Conservation (phyloP, 1,284 basidiomycete species). For the Coriolopsis trogii region DNA sequence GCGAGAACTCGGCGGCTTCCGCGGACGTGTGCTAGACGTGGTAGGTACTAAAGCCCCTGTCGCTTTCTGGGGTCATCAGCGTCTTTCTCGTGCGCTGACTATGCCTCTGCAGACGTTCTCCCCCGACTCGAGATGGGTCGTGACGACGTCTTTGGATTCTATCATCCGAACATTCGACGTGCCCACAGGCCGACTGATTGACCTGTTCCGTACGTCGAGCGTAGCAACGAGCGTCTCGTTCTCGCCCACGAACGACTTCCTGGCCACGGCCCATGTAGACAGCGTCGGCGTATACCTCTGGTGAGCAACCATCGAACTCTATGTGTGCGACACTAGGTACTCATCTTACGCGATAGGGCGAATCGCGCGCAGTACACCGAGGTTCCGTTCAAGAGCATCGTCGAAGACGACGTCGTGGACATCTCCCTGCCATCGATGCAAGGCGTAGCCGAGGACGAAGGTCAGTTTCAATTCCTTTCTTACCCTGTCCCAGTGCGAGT, state of each 20-base stretch:
- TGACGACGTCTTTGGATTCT: conserved; percentile 88
- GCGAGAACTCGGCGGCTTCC: conserved; percentile 84
- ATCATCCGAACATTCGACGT: conserved; percentile 96
- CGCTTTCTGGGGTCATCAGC: not conserved
- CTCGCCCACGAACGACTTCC: conserved; percentile 94
- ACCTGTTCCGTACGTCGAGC: conserved; percentile 90
- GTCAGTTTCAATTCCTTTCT: conserved; percentile 39
- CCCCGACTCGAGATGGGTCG: conserved; percentile 92
- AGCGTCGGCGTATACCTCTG: conserved; percentile 94
- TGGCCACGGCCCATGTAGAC: conserved; percentile 94
- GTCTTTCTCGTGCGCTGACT: not conserved
- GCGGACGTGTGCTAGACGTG: conserved; percentile 81
- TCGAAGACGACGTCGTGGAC: conserved; percentile 74
- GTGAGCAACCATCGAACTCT: conserved; percentile 42
- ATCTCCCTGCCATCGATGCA: conserved; percentile 84
- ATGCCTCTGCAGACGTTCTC: conserved; percentile 76
- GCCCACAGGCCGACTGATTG: conserved; percentile 89
- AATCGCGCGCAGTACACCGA: conserved; percentile 95
- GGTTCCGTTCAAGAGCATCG: conserved; percentile 73
- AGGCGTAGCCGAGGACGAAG: conserved; percentile 75
- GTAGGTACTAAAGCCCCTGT: conserved; percentile 47
- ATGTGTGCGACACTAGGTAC: not conserved
- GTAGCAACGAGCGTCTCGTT: conserved; percentile 91
- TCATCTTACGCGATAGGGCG: conserved; percentile 56
- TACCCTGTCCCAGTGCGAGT: not conserved